Conservation (phyloP, 129 eudicot genomes). For the Lactuca saligna region DNA sequence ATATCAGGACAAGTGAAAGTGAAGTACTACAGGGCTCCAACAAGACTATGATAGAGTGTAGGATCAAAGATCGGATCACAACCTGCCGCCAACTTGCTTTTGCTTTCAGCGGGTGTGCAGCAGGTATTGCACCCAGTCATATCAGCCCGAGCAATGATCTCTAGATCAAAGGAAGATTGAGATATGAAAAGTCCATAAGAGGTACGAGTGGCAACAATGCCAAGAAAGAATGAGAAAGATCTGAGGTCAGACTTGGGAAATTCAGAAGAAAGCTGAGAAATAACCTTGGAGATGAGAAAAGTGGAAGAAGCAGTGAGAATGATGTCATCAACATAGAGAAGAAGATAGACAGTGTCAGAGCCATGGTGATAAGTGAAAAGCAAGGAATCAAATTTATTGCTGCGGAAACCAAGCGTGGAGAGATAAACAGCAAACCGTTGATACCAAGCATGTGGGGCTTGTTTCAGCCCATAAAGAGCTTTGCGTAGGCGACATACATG, state of each 20-base stretch:
- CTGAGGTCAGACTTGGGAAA: not conserved
- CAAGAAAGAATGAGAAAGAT: not conserved
- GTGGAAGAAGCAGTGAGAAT: not conserved
- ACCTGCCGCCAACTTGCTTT: too few species aligned
- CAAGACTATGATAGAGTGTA: too few species aligned
- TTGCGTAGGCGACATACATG: not conserved
- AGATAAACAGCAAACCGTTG: not conserved
- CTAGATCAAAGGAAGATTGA: too few species aligned
- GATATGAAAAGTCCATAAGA: not conserved
- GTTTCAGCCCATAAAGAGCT: not conserved
- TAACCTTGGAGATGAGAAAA: not conserved
- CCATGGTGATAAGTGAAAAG: not conserved
- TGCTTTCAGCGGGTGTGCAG: too few species aligned
- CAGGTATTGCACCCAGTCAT: too few species aligned
- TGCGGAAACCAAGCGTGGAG: not conserved
- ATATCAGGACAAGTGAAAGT: too few species aligned
- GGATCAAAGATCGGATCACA: too few species aligned
- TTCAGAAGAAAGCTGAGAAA: not conserved
- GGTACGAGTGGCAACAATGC: not conserved
- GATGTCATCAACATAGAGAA: not conserved
- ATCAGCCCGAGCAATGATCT: too few species aligned
- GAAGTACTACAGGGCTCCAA: too few species aligned
- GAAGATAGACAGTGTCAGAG: not conserved
- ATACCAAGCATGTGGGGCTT: not conserved
- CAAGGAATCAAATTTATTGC: not conserved